phyloP scores from a whole-genome alignment of 2,329 filamentous ascomycete species.

The Beauveria varroae region DNA sequence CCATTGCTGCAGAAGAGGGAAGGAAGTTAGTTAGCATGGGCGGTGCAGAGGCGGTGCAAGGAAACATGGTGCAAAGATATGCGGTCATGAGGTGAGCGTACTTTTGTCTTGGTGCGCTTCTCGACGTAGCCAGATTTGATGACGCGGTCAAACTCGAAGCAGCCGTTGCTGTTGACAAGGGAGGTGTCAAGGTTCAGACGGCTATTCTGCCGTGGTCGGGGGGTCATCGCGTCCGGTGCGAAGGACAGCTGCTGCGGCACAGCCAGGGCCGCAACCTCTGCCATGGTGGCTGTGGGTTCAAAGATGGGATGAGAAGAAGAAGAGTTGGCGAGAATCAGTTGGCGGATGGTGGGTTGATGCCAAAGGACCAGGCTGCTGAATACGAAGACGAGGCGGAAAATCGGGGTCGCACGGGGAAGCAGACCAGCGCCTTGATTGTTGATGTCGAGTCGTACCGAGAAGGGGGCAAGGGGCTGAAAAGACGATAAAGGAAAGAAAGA shows the following conservation, averaged over 20 bases:
- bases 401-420: background rate
- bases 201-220: slow-evolving; percentile 18
- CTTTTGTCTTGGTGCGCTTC: slow-evolving; percentile 93
- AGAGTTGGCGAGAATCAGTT: too few species aligned
- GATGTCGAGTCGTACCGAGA: background rate
- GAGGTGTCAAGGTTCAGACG: slow-evolving; percentile 52
- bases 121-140: slow-evolving; percentile 81
- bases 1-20: slow-evolving; percentile 59
- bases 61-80: background rate
- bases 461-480: background rate
- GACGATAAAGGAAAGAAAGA: background rate
- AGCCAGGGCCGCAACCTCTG: slow-evolving; percentile 7
- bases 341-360: background rate
- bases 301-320: background rate
- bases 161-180: slow-evolving; percentile 88
- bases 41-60: slow-evolving; percentile 12
- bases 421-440: background rate
- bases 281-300: background rate
- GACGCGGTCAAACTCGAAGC: slow-evolving; percentile 91
- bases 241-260: slow-evolving; percentile 8
- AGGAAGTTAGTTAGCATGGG: background rate
- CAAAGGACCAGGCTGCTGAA: background rate
- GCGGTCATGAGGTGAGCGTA: slow-evolving; percentile 27
- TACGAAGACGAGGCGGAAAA: background rate
- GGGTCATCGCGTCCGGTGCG: slow-evolving; percentile 13